Percentiles rank a stretch among this genome's conserved stretches.
These are phyloP conservation scores for Cryphonectria carpinicola DNA, from an alignment of 2,329 filamentous ascomycete genomes.

Conservation along the genomic window DNA sequence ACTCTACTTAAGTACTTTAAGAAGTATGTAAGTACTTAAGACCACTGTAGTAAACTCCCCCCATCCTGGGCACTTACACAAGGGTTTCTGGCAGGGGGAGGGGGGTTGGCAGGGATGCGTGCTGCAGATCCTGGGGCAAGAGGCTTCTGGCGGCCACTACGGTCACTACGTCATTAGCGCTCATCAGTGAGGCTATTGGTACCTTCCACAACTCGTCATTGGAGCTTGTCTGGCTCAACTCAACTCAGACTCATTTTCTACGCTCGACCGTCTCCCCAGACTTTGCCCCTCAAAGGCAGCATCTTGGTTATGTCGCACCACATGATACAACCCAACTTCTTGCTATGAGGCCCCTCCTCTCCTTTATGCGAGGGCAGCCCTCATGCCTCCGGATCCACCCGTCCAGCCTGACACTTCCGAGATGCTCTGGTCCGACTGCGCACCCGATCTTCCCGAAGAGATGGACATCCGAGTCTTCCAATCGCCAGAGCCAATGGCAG, in stretches of 20 bases:
- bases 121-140: not conserved
- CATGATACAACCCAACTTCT: not conserved
- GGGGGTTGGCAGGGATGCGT: not conserved
- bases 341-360: constrained; percentile 25
- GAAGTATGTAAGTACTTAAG: not conserved
- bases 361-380: constrained; percentile 21
- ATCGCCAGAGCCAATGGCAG: constrained; percentile 13
- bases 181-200: too few relatives aligned
- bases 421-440: not conserved
- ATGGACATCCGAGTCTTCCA: constrained; percentile 5
- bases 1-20: not conserved
- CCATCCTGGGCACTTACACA: not conserved
- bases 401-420: constrained; percentile 10
- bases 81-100: not conserved
- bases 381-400: constrained; percentile 20
- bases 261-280: not conserved
- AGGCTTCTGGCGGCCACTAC: not conserved
- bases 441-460: constrained; percentile 8
- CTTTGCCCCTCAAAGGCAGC: not conserved
- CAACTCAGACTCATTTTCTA: not conserved
- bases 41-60: not conserved
- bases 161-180: constrained; percentile 4
- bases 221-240: not conserved
- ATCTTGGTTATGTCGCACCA: constrained; percentile 19
- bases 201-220: not conserved